Evolutionary conservation across 495 filamentous ascomycete species (phyloP), one percentile per base, ranked within the genome.

Genomic region (Alectoria sarmentosa): DNA sequence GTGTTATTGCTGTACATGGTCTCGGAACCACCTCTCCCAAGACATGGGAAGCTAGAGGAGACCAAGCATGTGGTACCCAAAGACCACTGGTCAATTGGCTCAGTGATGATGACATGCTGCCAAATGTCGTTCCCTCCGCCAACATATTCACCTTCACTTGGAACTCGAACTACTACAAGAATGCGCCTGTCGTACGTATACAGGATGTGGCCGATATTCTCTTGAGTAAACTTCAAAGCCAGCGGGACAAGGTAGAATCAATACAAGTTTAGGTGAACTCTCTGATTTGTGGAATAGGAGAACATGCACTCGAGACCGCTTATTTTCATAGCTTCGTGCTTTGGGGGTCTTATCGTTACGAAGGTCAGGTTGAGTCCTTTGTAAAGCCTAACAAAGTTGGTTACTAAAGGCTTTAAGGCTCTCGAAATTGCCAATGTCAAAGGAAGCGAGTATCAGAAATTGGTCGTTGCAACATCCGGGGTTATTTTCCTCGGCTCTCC

Each of bases 391-490:
- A 49, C 4, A 54, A 32, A 32, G 49, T 8, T 17, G 48, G 8
- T 52, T 7, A 32, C 49, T 54, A 32, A 54, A 32, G 26, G 15
- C 28, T 19, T 19, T 19, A 8, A 54, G 49, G 49, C 49, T 54
- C 49, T 54, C 19, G 49, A 30, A 5, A 32, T 32, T 19, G 49
- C 49, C 49, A 54, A 32, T 54, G 32, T 10, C 49, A 54, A 32
- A 32, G 49, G 49, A 32, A 54, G 49, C 28, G 28, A 54, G 26
- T 59, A 39, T 38, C 57, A 59, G 57, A 59, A 38, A 21, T 39
- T 59, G 39, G 32, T 59, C 34, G 57, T 59, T 39, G 57, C 57
- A 59, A 59, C 57, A 39, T 59, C 57, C 21, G 57, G 57, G 39
- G 34, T 59, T 17, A 7, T 59, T 9, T 59, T 59, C 34, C 57